Evolutionary conservation across 2,329 filamentous ascomycete species (phyloP).

Genomic region (Ophiocordyceps robertsii): DNA sequence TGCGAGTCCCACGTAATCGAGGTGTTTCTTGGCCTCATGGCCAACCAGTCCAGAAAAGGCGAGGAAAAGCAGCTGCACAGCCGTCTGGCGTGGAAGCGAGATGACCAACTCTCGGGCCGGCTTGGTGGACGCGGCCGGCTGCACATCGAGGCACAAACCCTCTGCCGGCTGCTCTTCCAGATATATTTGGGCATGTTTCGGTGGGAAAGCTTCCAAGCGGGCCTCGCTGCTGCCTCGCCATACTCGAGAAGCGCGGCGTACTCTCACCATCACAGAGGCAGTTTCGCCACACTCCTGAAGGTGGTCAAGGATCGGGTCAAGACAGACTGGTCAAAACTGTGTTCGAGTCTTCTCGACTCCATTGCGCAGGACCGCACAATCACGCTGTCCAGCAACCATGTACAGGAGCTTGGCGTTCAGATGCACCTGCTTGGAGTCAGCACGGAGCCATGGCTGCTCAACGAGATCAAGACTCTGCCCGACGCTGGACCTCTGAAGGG

Average conservation of each 20-base stretch:
- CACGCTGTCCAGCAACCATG: constrained; percentile 15
- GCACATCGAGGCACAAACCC: constrained; percentile 19
- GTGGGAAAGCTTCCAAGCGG: constrained; percentile 16
- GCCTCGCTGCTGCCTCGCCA: neutral
- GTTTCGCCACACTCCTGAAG: constrained; percentile 25
- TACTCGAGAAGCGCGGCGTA: constrained; percentile 6
- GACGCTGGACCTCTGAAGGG: constrained; percentile 15
- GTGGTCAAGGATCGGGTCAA: constrained; percentile 18
- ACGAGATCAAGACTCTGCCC: constrained; percentile 8
- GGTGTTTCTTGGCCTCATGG: constrained; percentile 14
- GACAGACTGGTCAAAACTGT: constrained; percentile 20
- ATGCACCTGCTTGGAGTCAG: constrained; percentile 21
- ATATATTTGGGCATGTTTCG: constrained; percentile 33
- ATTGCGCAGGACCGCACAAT: constrained; percentile 16
- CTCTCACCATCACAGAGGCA: constrained; percentile 22
- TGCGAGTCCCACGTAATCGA: constrained; percentile 25
- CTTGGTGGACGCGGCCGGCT: constrained; percentile 9
- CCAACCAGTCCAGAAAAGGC: neutral
- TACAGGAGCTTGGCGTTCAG: constrained; percentile 21
- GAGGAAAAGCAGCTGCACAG: constrained; percentile 12
- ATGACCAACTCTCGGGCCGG: constrained; percentile 15
- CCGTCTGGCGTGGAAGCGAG: constrained; percentile 22
- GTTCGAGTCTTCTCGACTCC: constrained; percentile 13
- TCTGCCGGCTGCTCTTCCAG: constrained; percentile 24
- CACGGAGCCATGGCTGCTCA: constrained; percentile 16